phyloP scores from a whole-genome alignment of 805 yeast genomes.

The Wickerhamiella kurtzmanii region DNA sequence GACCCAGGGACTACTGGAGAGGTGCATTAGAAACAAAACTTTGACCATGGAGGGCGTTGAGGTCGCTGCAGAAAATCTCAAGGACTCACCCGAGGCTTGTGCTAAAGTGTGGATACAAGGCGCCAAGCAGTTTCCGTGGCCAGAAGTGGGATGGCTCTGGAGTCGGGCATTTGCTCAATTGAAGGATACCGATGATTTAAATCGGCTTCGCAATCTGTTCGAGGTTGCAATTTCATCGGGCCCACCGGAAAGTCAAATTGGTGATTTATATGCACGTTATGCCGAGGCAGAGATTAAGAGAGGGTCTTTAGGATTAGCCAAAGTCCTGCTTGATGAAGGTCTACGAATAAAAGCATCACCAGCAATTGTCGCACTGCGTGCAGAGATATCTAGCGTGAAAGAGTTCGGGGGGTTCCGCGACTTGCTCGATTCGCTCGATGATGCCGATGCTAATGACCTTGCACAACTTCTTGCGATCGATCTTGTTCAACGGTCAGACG shows the following conservation, averaged over 20 bases:
- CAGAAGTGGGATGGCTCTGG: neutral
- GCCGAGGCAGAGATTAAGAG: constrained; percentile 40
- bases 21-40: neutral
- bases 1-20: neutral
- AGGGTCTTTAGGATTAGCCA: neutral
- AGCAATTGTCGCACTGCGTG: neutral
- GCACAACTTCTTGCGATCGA: neutral
- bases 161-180: neutral
- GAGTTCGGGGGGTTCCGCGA: neutral
- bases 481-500: constrained; percentile 15
- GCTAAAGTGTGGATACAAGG: neutral
- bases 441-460: neutral
- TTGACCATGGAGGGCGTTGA: neutral
- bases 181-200: neutral
- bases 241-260: constrained; percentile 24
- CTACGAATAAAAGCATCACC: neutral
- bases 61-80: neutral
- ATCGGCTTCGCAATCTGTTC: neutral
- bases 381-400: neutral
- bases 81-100: neutral
- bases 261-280: constrained; percentile 57
- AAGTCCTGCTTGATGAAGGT: neutral
- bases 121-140: neutral
- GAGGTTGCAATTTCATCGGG: neutral
- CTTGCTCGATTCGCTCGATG: neutral